Evolutionary conservation across 192 early-diverging fungal species (phyloP), one percentile per base, ranked within the genome.

Genomic region (Coemansia sp.): DNA sequence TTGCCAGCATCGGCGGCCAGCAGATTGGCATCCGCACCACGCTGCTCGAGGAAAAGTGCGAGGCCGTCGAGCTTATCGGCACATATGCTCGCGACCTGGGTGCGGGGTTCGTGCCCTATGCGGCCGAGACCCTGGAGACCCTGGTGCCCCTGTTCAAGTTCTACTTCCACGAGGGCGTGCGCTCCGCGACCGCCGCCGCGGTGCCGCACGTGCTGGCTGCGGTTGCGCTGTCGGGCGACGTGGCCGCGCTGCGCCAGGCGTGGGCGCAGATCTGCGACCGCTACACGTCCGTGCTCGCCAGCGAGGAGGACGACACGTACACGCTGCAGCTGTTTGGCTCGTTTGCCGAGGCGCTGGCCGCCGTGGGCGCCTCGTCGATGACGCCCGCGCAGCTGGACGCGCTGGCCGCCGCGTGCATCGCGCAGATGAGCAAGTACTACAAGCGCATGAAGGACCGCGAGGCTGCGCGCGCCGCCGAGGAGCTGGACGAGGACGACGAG

Each of bases 111-210:
- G 77, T 86, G 35, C 86, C 89, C 6, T 97, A 95, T 68, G 92
- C 91, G 18, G 82, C 86, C 38, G 69, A 85, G 56, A 87, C 93
- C 35, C 83, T 96, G 70, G 90, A 92, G 48, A 90, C 95, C 56
- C 85, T 91, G 31, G 71, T 98, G 22, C 93, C 94, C 49, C 73
- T 98, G 19, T 82, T 99, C 76, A 89, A 90, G 67, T 99, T 98
- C 81, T 94, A 92, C 74, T 97, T 96, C 88, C 92, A 98, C 71
- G 96, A 98, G 62, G 96, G 92, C 65, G 95, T 98, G 33, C 83
- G 95, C 29, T 81, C 90, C 49, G 92, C 95, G 9, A 94, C 96
- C 2, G 91, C 91, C 7, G 77, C 83, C 0, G 73, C 87, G 0
- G 88, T 99, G 60, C 93, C 96, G 7, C 81, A 82, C 21, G 72